phyloP scores from a whole-genome alignment of 495 filamentous ascomycete genomes.

The Pyronema omphalodes region DNA sequence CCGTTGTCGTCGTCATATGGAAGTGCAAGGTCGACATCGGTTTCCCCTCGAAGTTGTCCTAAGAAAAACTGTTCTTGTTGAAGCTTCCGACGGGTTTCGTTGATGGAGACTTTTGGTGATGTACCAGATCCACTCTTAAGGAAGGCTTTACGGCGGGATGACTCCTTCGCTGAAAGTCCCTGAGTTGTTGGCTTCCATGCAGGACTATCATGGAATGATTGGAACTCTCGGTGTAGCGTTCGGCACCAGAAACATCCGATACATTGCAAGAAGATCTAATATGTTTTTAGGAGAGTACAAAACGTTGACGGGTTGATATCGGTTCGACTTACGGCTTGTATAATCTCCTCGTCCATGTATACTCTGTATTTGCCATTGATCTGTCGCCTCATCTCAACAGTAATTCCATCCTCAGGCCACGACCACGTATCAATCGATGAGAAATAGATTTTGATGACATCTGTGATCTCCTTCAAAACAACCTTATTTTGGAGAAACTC shows the following conservation, averaged over 20 bases:
- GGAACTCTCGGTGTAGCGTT: not conserved
- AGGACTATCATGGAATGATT: not conserved
- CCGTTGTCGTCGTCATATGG: slow-evolving; percentile 1
- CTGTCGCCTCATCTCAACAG: slow-evolving; percentile 42
- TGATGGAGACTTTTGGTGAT: not conserved
- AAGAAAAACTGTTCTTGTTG: slow-evolving; percentile 17
- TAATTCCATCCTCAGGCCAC: slow-evolving; percentile 37
- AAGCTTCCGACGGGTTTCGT: not conserved
- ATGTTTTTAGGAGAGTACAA: not conserved
- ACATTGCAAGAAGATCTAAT: not conserved
- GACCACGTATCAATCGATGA: slow-evolving; percentile 39
- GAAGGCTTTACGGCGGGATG: not conserved
- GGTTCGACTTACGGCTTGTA: slow-evolving; percentile 29
- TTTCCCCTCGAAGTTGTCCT: slow-evolving; percentile 18
- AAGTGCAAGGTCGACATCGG: not conserved
- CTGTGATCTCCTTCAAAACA: slow-evolving; percentile 40
- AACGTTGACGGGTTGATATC: not conserved
- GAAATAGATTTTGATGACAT: slow-evolving; percentile 52
- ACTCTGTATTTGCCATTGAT: slow-evolving; percentile 43
- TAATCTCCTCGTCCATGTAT: slow-evolving; percentile 48
- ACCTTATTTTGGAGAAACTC: slow-evolving; percentile 40
- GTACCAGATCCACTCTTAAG: not conserved
- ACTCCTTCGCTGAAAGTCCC: not conserved
- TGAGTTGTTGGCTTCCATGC: not conserved
- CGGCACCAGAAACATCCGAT: not conserved